These are phyloP conservation scores for Flaveria ramosissima DNA, from an alignment of 129 eudicot genomes.

Conservation along the genomic window DNA sequence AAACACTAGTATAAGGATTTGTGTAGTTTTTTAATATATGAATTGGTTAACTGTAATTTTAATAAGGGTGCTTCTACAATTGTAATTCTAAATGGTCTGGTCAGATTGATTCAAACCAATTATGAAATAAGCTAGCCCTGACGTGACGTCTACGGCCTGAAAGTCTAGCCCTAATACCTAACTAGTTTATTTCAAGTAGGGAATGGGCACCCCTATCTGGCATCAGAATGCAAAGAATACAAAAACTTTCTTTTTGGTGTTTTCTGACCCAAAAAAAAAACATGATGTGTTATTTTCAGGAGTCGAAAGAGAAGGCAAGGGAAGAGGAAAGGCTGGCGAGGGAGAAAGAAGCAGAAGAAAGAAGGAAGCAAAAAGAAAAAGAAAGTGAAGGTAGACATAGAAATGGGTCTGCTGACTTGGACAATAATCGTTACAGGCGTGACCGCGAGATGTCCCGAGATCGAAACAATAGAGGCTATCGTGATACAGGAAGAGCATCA, in stretches of 20 bases:
- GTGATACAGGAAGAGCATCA: conserved; percentile 57
- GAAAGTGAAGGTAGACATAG: conserved; percentile 60
- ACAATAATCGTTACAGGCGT: conserved; percentile 53
- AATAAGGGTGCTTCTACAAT: neutral
- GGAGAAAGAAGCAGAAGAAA: conserved; percentile 91
- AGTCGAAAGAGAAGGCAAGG: conserved; percentile 85
- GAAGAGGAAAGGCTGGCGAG: conserved; percentile 88
- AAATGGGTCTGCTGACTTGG: conserved; percentile 72
- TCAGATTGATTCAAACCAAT: neutral
- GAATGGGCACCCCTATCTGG: neutral
- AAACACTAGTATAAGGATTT: neutral
- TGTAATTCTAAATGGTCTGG: neutral
- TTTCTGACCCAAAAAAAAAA: neutral
- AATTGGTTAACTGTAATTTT: neutral
- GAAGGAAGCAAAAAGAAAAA: conserved; percentile 74
- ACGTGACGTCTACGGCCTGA: neutral
- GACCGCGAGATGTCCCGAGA: conserved; percentile 64
- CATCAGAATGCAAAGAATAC: neutral
- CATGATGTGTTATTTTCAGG: conserved; percentile 44
- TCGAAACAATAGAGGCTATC: conserved; percentile 54
- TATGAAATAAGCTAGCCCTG: neutral
- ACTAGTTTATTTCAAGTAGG: neutral
- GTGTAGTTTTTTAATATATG: too few relatives aligned
- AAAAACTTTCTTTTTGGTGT: neutral
- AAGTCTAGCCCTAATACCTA: neutral